These are phyloP conservation scores for Mariannaea sp. DNA, from an alignment of 2,329 filamentous ascomycete genomes.

Conservation along the genomic window DNA sequence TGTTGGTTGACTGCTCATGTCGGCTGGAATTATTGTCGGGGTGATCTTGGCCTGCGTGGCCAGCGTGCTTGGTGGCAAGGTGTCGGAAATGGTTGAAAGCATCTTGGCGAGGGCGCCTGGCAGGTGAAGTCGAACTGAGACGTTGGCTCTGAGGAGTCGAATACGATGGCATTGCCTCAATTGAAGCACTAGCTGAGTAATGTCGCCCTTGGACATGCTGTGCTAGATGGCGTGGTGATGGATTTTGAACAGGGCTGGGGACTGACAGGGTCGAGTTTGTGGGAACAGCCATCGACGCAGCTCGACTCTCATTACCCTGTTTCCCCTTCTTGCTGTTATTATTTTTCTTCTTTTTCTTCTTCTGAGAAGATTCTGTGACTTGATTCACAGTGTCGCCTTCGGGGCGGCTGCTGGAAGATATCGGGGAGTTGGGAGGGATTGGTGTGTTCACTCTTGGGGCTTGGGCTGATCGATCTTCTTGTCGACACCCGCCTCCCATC, in stretches of 20 bases:
- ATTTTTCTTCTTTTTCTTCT: conserved; percentile 30
- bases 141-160: not conserved
- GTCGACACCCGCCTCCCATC: not conserved
- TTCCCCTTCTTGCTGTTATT: conserved; percentile 35
- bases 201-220: not conserved
- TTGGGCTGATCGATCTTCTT: not conserved
- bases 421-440: not conserved
- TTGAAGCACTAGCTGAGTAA: not conserved
- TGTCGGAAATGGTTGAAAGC: conserved; percentile 4
- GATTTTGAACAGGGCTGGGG: not conserved
- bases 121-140: conserved; percentile 7
- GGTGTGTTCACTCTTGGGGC: conserved; percentile 5
- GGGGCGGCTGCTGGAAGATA: not conserved
- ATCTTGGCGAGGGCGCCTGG: conserved; percentile 23
- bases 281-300: not conserved
- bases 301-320: conserved; percentile 9
- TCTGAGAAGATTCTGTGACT: not conserved
- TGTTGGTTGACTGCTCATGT: not conserved
- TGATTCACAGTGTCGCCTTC: not conserved
- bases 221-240: not conserved
- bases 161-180: not conserved
- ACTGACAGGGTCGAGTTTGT: not conserved
- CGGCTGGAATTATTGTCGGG: too few relatives aligned
- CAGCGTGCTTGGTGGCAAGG: conserved; percentile 24
- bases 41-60: conserved; percentile 1